Percentiles rank a stretch among this genome's conserved stretches.
These are phyloP conservation scores for Ogataea ramenticola DNA, from an alignment of 805 yeast species.

Conservation along the genomic window DNA sequence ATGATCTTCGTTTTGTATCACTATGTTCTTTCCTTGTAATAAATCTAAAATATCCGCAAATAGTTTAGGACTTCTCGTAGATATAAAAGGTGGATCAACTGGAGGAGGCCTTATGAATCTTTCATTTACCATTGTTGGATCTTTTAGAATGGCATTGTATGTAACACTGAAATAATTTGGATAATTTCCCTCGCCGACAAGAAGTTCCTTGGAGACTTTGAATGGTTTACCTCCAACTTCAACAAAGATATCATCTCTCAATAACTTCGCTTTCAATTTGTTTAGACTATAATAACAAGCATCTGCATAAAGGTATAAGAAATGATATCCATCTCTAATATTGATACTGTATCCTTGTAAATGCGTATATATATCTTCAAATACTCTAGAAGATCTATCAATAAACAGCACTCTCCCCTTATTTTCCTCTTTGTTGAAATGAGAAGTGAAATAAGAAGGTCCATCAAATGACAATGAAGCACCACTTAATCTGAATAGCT, in stretches of 20 bases:
- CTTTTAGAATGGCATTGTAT: constrained; percentile 42
- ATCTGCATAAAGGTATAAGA: constrained; percentile 58
- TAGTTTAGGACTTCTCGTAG: constrained; percentile 43
- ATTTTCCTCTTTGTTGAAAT: constrained; percentile 39
- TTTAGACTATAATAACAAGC: constrained; percentile 65
- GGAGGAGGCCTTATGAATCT: constrained; percentile 74
- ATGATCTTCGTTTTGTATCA: constrained; percentile 44
- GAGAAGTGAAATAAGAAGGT: constrained; percentile 81
- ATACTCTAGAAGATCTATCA: constrained; percentile 68
- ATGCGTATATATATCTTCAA: constrained; percentile 60
- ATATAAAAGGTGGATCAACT: constrained; percentile 46
- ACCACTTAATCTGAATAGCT: constrained; percentile 62
- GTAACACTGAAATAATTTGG: constrained; percentile 75
- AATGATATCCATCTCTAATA: constrained; percentile 53
- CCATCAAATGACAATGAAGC: constrained; percentile 81
- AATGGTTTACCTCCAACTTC: constrained; percentile 55
- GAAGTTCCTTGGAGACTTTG: constrained; percentile 47
- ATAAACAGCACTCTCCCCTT: constrained; percentile 43
- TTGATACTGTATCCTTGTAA: constrained; percentile 73
- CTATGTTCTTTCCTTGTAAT: constrained; percentile 46
- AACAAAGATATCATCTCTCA: constrained; percentile 48
- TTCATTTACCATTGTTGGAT: constrained; percentile 30
- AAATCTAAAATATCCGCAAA: constrained; percentile 50
- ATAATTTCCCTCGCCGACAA: constrained; percentile 55
- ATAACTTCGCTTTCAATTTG: constrained; percentile 40